phyloP scores from a whole-genome alignment of 495 filamentous ascomycete species.

The Penicillium chermesinum region DNA sequence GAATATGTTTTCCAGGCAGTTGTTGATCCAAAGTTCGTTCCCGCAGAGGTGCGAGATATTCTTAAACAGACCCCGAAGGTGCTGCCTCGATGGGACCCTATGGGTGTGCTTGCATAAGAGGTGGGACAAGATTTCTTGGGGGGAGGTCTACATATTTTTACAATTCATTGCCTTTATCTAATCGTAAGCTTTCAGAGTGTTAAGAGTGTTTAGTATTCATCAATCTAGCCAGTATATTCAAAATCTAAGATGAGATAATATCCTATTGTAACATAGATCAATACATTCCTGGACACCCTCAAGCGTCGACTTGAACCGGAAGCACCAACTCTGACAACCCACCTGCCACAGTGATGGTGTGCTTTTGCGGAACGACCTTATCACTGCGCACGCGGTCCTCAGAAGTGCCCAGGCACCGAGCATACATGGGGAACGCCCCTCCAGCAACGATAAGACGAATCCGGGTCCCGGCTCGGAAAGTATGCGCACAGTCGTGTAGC shows the following conservation, averaged over 20 bases:
- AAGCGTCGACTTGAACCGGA: constrained; percentile 1
- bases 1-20: constrained; percentile 85
- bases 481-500: constrained; percentile 18
- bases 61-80: constrained; percentile 62
- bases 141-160: too few species aligned
- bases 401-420: constrained; percentile 16
- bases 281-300: neutral
- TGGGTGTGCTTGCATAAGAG: constrained; percentile 71
- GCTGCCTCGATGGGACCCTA: constrained; percentile 80
- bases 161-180: too few species aligned
- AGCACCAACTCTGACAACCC: constrained; percentile 13
- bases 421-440: constrained; percentile 18
- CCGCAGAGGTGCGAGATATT: constrained; percentile 60
- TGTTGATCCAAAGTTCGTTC: constrained; percentile 67
- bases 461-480: constrained; percentile 8
- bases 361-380: constrained; percentile 9
- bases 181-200: too few species aligned
- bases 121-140: too few species aligned
- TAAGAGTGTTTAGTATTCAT: too few species aligned
- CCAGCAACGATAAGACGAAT: constrained; percentile 15
- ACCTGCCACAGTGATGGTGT: constrained; percentile 13
- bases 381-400: constrained; percentile 13
- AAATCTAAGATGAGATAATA: too few species aligned
- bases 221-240: too few species aligned
- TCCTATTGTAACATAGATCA: too few species aligned